A percentile compares a stretch with the other conserved stretches of the same genome.
phyloP scores from a whole-genome alignment of 305 asterid genomes.

The Fraxinus greggii region DNA sequence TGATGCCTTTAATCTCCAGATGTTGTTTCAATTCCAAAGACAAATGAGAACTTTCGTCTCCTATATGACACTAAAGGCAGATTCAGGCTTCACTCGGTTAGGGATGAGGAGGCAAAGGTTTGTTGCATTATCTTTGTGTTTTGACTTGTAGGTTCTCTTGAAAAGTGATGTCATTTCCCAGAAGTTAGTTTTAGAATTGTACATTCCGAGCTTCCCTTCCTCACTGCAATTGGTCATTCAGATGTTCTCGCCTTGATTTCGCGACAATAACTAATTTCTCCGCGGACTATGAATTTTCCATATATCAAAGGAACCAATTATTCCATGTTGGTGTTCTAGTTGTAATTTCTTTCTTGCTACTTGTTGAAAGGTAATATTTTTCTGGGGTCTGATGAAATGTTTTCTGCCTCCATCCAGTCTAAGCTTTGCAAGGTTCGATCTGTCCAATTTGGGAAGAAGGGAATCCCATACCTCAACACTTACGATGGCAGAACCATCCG shows the following conservation, averaged over 20 bases:
- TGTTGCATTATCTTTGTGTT: background rate
- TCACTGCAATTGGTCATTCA: background rate
- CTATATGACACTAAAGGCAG: conserved; percentile 14
- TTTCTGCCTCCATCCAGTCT: background rate
- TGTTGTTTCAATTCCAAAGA: conserved; percentile 18
- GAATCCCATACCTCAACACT: conserved; percentile 19
- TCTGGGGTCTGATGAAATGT: background rate
- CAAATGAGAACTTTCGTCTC: conserved; percentile 21
- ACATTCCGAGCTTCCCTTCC: background rate
- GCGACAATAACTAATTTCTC: background rate
- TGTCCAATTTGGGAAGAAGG: conserved; percentile 17
- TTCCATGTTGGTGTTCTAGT: background rate
- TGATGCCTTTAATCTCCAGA: background rate
- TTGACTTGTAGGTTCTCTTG: background rate
- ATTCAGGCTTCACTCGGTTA: conserved; percentile 11
- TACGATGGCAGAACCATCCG: conserved; percentile 20
- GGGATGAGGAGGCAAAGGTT: conserved; percentile 24
- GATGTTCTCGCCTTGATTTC: background rate
- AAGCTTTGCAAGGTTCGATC: conserved; percentile 22
- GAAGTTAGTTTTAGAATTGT: background rate
- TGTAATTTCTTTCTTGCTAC: background rate
- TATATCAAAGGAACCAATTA: background rate
- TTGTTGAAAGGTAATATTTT: background rate
- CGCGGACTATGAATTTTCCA: background rate
- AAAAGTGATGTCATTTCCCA: background rate